Conservation (phyloP, 331 rosid genomes). For the Quercus phellos region DNA sequence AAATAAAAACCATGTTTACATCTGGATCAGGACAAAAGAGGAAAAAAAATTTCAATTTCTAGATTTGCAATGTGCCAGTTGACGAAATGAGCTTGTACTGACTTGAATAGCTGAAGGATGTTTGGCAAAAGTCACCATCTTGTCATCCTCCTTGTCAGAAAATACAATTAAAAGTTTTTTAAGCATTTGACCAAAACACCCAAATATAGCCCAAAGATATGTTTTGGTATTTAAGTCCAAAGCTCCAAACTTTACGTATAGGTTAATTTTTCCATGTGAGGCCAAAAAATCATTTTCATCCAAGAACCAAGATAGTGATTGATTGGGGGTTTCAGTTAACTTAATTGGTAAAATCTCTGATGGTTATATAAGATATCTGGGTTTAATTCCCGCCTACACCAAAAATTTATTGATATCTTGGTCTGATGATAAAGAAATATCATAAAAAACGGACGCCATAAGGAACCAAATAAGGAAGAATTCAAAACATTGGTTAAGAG, state of each 20-base stretch:
- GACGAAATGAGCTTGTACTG: constrained; percentile 70
- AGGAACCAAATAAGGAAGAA: no score
- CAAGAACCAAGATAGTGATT: neutral
- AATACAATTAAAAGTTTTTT: constrained; percentile 9
- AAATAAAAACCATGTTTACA: no score
- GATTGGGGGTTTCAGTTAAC: no score
- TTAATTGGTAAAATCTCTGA: no score
- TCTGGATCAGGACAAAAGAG: no score
- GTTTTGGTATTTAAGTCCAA: neutral
- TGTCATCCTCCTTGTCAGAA: constrained; percentile 73
- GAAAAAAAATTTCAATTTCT: constrained; percentile 65
- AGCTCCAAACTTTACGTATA: neutral
- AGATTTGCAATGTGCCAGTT: constrained; percentile 91
- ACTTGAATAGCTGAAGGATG: constrained; percentile 69
- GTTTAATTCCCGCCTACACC: no score
- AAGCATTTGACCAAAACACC: neutral
- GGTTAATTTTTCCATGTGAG: neutral
- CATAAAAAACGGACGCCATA: no score
- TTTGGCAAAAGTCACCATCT: constrained; percentile 87
- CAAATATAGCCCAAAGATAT: neutral
- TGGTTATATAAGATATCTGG: no score
- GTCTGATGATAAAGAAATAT: no score
- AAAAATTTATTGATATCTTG: no score
- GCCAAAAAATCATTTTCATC: neutral
- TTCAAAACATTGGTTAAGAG: no score